Evolutionary conservation across 352 stramenopile species (phyloP).

Genomic region (Hyaloperonospora brassicae): DNA sequence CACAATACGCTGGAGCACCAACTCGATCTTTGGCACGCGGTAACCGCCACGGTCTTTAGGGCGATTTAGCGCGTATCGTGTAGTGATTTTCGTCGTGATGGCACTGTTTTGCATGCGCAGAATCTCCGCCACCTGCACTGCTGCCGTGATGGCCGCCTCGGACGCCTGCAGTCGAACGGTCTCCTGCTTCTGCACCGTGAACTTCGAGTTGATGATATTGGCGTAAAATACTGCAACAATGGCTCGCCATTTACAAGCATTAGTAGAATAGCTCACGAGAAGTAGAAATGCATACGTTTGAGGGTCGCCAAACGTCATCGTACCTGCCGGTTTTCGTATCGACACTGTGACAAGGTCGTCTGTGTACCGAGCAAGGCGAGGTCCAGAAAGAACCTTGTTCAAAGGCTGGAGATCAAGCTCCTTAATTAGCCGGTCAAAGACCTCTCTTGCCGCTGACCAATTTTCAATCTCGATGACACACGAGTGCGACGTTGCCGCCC

Average conservation of each 20-base stretch:
- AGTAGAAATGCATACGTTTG: not conserved
- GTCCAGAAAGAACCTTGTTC: constrained; percentile 37
- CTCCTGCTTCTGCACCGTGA: constrained; percentile 58
- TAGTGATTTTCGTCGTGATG: constrained; percentile 55
- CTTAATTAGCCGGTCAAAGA: constrained; percentile 33
- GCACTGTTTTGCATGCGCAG: constrained; percentile 56
- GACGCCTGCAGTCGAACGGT: constrained; percentile 55
- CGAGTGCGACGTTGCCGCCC: constrained; percentile 2
- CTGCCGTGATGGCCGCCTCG: constrained; percentile 62
- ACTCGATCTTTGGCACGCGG: constrained; percentile 65
- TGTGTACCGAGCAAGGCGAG: constrained; percentile 56
- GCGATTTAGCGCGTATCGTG: constrained; percentile 52
- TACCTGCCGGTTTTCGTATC: constrained; percentile 59
- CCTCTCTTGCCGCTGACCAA: constrained; percentile 31
- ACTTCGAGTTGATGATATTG: constrained; percentile 77
- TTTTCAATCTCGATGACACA: constrained; percentile 18
- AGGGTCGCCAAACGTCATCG: not conserved
- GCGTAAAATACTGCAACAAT: constrained; percentile 55
- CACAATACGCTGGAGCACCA: constrained; percentile 44
- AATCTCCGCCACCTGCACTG: constrained; percentile 63
- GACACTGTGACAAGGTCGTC: constrained; percentile 72
- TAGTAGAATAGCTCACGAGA: constrained; percentile 1
- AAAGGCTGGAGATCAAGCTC: constrained; percentile 39
- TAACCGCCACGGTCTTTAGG: constrained; percentile 42
- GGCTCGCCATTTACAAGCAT: not conserved